phyloP scores from a whole-genome alignment of 1,284 basidiomycete genomes.

The Leucoagaricus sp. region DNA sequence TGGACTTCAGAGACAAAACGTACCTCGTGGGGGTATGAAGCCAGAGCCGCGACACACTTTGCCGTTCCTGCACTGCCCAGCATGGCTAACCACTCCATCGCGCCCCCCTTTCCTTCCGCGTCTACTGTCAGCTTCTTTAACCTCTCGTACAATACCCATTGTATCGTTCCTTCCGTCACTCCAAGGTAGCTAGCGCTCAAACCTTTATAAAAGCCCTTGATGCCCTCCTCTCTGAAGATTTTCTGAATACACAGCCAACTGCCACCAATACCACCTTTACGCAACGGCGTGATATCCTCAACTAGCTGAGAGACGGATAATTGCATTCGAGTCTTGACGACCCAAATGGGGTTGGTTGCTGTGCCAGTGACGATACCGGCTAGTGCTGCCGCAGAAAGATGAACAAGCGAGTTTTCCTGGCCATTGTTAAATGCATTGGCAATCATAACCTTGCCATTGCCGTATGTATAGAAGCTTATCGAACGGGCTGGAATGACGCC shows the following conservation, averaged over 20 bases:
- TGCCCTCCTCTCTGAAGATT: constrained; percentile 83
- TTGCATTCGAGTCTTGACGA: constrained; percentile 95
- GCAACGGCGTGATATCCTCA: constrained; percentile 17
- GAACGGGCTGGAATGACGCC: constrained; percentile 95
- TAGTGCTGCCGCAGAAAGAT: constrained; percentile 83
- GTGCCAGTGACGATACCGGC: constrained; percentile 89
- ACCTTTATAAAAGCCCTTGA: constrained; percentile 93
- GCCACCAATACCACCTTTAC: constrained; percentile 45
- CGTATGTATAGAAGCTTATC: constrained; percentile 99
- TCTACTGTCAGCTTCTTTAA: constrained; percentile 66
- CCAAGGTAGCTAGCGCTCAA: constrained; percentile 94
- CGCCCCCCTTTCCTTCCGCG: constrained; percentile 56
- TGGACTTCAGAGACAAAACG: constrained; percentile 18
- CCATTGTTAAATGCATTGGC: constrained; percentile 84
- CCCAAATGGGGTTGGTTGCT: constrained; percentile 98
- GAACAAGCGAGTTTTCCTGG: constrained; percentile 82
- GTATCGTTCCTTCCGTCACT: constrained; percentile 95
- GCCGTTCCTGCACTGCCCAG: constrained; percentile 91
- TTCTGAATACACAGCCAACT: constrained; percentile 65
- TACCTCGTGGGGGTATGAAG: constrained; percentile 98
- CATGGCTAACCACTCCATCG: constrained; percentile 76
- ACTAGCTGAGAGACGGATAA: constrained; percentile 39
- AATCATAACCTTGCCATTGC: constrained; percentile 93
- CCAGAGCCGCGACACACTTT: constrained; percentile 90
- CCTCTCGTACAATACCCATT: constrained; percentile 96